phyloP scores from a whole-genome alignment of 148 eudicot genomes.

The Rhododendron simsii region DNA sequence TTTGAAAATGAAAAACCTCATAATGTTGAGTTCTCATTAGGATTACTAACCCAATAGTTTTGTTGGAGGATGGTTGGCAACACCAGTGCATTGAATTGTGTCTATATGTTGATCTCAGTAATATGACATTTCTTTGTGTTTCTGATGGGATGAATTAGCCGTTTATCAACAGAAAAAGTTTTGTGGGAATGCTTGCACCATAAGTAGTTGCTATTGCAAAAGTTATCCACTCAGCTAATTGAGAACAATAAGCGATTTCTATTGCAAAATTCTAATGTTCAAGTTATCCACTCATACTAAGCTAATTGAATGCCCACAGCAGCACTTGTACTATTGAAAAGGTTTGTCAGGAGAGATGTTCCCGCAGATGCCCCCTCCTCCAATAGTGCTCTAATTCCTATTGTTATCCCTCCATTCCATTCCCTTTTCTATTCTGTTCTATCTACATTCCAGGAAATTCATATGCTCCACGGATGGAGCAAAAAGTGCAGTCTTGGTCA shows the following conservation, averaged over 20 bases:
- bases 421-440: background rate
- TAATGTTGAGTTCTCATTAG: background rate
- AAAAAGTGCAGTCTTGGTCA: background rate
- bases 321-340: background rate
- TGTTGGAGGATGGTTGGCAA: background rate
- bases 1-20: background rate
- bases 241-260: too few relatives aligned
- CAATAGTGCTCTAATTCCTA: background rate
- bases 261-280: too few relatives aligned
- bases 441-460: background rate
- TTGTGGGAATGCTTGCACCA: background rate
- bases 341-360: background rate
- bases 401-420: background rate
- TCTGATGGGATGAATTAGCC: background rate
- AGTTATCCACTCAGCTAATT: background rate
- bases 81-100: background rate
- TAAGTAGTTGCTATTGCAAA: background rate
- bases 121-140: background rate
- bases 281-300: background rate
- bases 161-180: background rate
- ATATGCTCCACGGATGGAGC: background rate
- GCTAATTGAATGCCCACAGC: background rate
- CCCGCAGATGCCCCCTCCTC: background rate
- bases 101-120: background rate
- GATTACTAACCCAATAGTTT: background rate